Conservation (phyloP, 2,329 filamentous ascomycete genomes). For the Drechslerella stenobrocha region DNA sequence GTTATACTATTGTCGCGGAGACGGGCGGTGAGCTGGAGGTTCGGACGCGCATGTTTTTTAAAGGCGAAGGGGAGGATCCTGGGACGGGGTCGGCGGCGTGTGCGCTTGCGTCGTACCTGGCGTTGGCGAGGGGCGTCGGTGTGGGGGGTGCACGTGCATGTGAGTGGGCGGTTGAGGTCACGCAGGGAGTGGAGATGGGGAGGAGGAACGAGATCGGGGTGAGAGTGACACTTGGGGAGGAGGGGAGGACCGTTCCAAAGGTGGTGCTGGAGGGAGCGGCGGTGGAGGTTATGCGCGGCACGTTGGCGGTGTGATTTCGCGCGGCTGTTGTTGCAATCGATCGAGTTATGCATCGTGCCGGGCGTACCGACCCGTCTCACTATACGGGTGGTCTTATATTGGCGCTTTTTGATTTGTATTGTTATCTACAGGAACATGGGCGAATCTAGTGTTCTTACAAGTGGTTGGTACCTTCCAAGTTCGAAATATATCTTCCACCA, state of each 20-base stretch:
- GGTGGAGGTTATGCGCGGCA: conserved; percentile 49
- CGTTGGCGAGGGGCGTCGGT: conserved; percentile 56
- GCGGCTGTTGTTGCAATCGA: not conserved
- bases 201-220: conserved; percentile 62
- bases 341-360: not conserved
- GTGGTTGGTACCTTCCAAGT: no score
- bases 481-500: no score
- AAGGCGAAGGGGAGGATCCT: conserved; percentile 62
- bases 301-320: conserved; percentile 19
- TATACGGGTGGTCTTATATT: no score
- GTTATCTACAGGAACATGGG: no score
- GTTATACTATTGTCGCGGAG: conserved; percentile 61
- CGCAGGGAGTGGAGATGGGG: conserved; percentile 71
- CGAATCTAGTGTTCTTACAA: no score
- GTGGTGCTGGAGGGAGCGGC: conserved; percentile 47
- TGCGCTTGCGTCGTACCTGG: conserved; percentile 63
- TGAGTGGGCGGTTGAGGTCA: conserved; percentile 60
- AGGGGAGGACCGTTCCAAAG: conserved; percentile 29
- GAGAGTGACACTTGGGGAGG: conserved; percentile 54
- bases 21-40: conserved; percentile 56
- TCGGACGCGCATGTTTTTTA: conserved; percentile 65
- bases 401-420: no score
- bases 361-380: no score
- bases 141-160: conserved; percentile 51
- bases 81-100: conserved; percentile 67